Evolutionary conservation across 805 yeast species (phyloP), one percentile per base, ranked within the genome.

Genomic region (Lachancea thermotolerans): DNA sequence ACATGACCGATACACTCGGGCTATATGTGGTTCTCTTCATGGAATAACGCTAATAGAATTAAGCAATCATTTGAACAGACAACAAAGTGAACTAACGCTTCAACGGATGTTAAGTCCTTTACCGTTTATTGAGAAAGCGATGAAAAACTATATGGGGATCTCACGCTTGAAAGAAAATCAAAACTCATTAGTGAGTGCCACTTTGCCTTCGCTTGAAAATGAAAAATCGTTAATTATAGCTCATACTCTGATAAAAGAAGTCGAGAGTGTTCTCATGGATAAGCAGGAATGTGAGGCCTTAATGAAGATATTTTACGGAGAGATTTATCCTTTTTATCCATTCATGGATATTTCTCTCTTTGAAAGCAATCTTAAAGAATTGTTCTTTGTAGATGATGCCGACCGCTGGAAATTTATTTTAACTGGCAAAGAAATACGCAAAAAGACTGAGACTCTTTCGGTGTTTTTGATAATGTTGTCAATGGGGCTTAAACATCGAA

Each of bases 321-420:
- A 54, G 12, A 45, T 57, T 14, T 57, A 55, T 31, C 60, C 60
- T 29, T 47, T 54, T 31, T 54, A 39, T 30, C 59, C 60, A 14
- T 44, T 50, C 25, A 45, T 57, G 35, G 57, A 55, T 28, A 50
- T 54, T 21, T 34, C 41, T 2, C 9, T 38, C 2, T 54, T 54
- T 35, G 46, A 42, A n/a, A 37, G 35, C 14, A 36, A 29, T 18
- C 41, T 46, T 29, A 21, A 41, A 29, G 11, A 34, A 35, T 21
- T 46, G 31, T 30, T 39, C 32, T 36, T 39, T 31, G n/a, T 29
- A 34, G 21, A 38, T 41, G 27, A 34, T 38, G 15, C 35, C 18
- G 29, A 42, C 41, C 12, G 36, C 35, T 34, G 41, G 31, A 35
- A 42, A 39, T 27, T 32, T 14, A 30, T 33, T 39, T 34, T 31